Base-by-base conservation (phyloP, 768 basidiomycete species). In the Termitomyces sp. region DNA sequence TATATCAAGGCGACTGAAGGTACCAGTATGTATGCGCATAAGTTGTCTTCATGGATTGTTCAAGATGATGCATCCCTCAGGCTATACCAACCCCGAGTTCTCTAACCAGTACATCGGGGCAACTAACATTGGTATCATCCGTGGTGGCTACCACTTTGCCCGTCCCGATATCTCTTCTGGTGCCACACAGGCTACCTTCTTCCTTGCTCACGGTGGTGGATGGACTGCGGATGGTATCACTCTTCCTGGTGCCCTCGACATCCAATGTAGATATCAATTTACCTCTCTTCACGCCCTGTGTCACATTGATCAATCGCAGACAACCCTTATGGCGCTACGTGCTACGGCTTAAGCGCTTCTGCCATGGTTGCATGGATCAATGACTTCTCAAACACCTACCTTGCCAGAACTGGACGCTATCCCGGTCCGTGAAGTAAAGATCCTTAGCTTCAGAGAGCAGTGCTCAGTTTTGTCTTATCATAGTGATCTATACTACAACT, bases 1-100 rank as follows among this genome's bases (percentile, higher is more conserved):
- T 87, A 77, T 64, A 86, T 87, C 77, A 87, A 87, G 66, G 86
- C 85, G 9, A 87, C 85, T 3, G 85, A 87, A 66, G 58, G 61
- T 46, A 66, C 63, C n/a, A 44, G 65, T 65, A 43, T 2, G 59
- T 53, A 12, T 43, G n/a, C 20, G 24, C 8, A 4, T 10, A n/a
- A 13, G n/a, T 4, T 14, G 33, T 46, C 28, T 26, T 13, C 18
- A 14, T 24, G n/a, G 14, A 20, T 43, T 20, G 45, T 36, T 58
- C 16, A 24, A 22, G 13, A 32, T 42, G 6, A 16, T 20, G n/a
- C 5, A 16, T 6, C 22, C 40, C 8, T 32, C 46, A 75, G 72
- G 68, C 1, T 85, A 76, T 63, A 69, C n/a, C 3, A 73, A 72
- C 61, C 75, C 79, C 0, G 46, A 68, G 13, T 85, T 85, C 69